Base-by-base conservation (phyloP, 805 yeast genomes). In the Barnettozyma vustinii region DNA sequence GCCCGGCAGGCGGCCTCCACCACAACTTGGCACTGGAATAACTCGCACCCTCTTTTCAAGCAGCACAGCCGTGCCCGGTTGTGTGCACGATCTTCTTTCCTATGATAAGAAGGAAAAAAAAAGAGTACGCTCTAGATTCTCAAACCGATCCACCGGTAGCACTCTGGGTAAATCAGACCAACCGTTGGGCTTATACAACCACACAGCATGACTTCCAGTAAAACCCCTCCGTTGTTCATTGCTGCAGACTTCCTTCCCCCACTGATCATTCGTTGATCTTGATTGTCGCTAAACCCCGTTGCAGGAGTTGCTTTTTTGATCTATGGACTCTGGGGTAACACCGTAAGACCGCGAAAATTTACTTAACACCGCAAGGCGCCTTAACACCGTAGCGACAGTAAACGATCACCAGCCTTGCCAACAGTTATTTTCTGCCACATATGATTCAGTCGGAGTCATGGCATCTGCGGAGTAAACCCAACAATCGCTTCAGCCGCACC, bases 381-480 rank as follows among this genome's bases (percentile, higher is more conserved):
- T 30, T 30, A 30, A 30, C 33, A 30, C 33, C 33, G 33, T 15
- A 12, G 8, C 2, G 33, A 13, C 8, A 3, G 5, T 15, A 5
- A 30, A 15, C 16, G 16, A 23, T 12, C 33, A 12, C n/a, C 18
- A 20, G 42, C 42, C 26, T 21, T 23, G 27, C 27, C 42, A 21
- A 15, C 26, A 39, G 27, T 15, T n/a, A n/a, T 21, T 23, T 19
- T n/a, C 7, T n/a, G 9, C n/a, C n/a, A n/a, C 42, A 23, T 5
- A 21, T 23, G 42, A 19, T 39, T 39, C 10, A 20, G 9, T 15
- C 42, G 42, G 42, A 39, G 27, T 21, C 30, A 39, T 39, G 42
- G 42, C 18, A 39, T n/a, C 42, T 39, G 27, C 42, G 42, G 42
- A 39, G 42, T 30, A 39, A 39, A 21, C 26, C 27, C 42, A 39